Percentiles rank a stretch among this genome's conserved stretches.
These are phyloP conservation scores for Neofusicoccum umdonicola DNA, from an alignment of 2,329 filamentous ascomycete genomes.

Conservation along the genomic window DNA sequence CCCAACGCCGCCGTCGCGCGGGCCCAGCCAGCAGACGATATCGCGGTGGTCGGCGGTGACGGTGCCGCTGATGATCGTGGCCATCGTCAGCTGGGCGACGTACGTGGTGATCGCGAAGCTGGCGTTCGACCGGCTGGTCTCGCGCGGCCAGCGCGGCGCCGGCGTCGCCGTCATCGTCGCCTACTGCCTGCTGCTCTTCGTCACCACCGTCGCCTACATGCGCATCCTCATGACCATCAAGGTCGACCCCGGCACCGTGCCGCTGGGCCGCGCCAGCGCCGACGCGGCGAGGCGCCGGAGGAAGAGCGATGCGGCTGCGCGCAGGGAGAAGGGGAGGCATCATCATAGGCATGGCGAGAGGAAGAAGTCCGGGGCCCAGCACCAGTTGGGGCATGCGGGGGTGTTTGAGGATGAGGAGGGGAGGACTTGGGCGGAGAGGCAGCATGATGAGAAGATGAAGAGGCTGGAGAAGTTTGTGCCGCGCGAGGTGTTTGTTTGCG, in stretches of 20 bases:
- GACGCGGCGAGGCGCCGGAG: background rate
- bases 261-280: conserved; percentile 33
- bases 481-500: conserved; percentile 80
- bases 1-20: background rate
- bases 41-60: conserved; percentile 62
- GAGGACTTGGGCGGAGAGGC: conserved; percentile 7
- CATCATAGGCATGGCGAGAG: conserved; percentile 21
- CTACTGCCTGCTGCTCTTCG: conserved; percentile 69
- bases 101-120: conserved; percentile 63
- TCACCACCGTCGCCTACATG: conserved; percentile 66
- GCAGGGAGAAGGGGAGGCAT: conserved; percentile 1
- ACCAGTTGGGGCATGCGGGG: conserved; percentile 19
- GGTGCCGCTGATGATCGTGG: conserved; percentile 68
- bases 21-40: conserved; percentile 26
- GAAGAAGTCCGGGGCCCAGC: conserved; percentile 22
- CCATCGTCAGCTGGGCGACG: conserved; percentile 65
- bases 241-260: conserved; percentile 70
- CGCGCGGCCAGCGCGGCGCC: conserved; percentile 47
- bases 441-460: conserved; percentile 5
- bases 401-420: conserved; percentile 10
- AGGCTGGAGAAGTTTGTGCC: conserved; percentile 62
- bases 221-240: conserved; percentile 68
- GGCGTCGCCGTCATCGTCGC: conserved; percentile 69
- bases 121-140: conserved; percentile 34
- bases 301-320: background rate